Conservation (phyloP, 2,329 filamentous ascomycete genomes). For the Penicillium thymicola region DNA sequence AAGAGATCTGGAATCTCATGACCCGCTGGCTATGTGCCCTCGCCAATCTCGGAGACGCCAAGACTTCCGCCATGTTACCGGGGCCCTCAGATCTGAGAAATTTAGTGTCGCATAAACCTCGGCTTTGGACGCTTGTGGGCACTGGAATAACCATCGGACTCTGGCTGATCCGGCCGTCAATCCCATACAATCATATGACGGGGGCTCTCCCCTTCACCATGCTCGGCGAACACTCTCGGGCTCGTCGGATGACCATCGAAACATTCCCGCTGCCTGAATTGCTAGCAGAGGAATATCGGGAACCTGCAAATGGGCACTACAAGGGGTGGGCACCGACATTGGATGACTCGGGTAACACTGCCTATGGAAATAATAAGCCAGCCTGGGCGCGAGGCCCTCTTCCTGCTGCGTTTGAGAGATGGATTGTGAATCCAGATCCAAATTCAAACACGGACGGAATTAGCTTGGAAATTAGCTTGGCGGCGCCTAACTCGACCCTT, state of each 20-base stretch:
- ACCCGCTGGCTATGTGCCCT: constrained; percentile 23
- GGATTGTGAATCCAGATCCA: constrained; percentile 10
- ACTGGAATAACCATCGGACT: constrained; percentile 16
- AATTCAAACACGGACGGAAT: neutral
- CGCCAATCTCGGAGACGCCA: constrained; percentile 13
- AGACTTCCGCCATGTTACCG: constrained; percentile 12
- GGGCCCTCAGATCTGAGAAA: constrained; percentile 13
- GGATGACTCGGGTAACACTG: constrained; percentile 9
- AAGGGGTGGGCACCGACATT: constrained; percentile 31
- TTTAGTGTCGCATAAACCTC: constrained; percentile 1
- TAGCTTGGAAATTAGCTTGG: too few relatives aligned
- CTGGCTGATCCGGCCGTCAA: constrained; percentile 24
- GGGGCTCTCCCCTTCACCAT: constrained; percentile 28
- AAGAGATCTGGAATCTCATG: constrained; percentile 22
- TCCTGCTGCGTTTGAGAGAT: constrained; percentile 28
- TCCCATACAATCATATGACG: constrained; percentile 31
- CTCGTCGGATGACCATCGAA: constrained; percentile 5
- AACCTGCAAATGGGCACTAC: constrained; percentile 23
- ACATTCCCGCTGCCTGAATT: constrained; percentile 28
- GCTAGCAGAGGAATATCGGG: constrained; percentile 20
- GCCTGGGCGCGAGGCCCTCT: constrained; percentile 25
- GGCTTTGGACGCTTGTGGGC: constrained; percentile 20
- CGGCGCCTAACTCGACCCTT: neutral
- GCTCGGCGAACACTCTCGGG: constrained; percentile 12
- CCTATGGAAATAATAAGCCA: constrained; percentile 10